Percentiles rank a stretch among this genome's conserved stretches.
phyloP scores from a whole-genome alignment of 1,284 basidiomycete genomes.

The Neonothopanus nambi region DNA sequence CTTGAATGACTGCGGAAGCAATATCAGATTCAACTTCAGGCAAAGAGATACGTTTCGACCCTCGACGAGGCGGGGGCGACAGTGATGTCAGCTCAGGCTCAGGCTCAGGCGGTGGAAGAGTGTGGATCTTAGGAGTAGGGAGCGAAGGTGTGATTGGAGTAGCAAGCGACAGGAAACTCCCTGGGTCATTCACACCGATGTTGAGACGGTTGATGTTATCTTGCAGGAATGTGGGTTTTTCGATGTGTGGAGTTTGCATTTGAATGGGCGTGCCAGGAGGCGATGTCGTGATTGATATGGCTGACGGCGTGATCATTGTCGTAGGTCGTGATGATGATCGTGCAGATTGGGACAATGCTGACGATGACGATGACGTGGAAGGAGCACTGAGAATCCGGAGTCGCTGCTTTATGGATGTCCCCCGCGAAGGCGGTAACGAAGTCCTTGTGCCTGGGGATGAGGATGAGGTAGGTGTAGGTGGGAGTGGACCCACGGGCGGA shows the following conservation, averaged over 20 bases:
- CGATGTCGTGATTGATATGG: conserved; percentile 23
- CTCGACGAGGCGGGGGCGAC: conserved; percentile 60
- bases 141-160: conserved; percentile 42
- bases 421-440: conserved; percentile 32
- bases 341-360: conserved; percentile 19
- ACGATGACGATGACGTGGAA: conserved; percentile 30
- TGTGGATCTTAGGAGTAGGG: conserved; percentile 29
- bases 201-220: no score
- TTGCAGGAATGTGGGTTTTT: conserved; percentile 35
- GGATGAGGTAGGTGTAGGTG: conserved; percentile 24
- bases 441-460: conserved; percentile 6
- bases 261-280: conserved; percentile 51
- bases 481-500: conserved; percentile 47
- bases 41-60: conserved; percentile 32
- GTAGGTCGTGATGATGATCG: conserved; percentile 23
- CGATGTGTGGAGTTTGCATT: conserved; percentile 50
- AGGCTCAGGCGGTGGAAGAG: conserved; percentile 35
- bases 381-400: conserved; percentile 64
- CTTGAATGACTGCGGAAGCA: neutral
- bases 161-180: conserved; percentile 53
- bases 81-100: conserved; percentile 52
- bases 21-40: conserved; percentile 5
- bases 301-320: conserved; percentile 17
- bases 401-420: conserved; percentile 55
- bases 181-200: neutral